These are phyloP conservation scores for Malbranchea zuffiana DNA, from an alignment of 2,329 filamentous ascomycete species.

Conservation along the genomic window DNA sequence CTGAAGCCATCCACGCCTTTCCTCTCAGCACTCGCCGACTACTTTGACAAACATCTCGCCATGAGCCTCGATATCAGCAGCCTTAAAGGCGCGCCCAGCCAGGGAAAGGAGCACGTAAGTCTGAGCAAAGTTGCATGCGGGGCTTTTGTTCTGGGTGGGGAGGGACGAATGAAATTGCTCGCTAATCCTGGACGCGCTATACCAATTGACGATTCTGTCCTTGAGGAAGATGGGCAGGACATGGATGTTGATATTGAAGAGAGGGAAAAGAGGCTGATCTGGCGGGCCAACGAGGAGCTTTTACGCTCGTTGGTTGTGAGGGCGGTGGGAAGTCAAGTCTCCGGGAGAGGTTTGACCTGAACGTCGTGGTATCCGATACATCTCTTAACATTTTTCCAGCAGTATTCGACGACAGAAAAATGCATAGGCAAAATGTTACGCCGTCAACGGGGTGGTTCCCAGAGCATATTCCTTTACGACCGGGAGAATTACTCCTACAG, in stretches of 20 bases:
- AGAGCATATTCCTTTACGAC: too few species aligned
- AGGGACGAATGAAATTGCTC: conserved; percentile 32
- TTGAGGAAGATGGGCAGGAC: conserved; percentile 16
- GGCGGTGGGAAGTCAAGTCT: conserved; percentile 17
- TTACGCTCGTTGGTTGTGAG: conserved; percentile 24
- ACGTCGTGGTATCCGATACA: too few species aligned
- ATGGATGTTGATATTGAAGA: conserved; percentile 13
- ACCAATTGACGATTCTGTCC: conserved; percentile 15
- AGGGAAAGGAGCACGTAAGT: conserved; percentile 19
- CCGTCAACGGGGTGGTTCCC: too few species aligned
- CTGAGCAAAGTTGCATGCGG: conserved; percentile 30
- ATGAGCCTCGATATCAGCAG: conserved; percentile 27
- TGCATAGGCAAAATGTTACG: too few species aligned
- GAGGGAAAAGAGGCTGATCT: conserved; percentile 17
- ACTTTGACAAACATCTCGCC: conserved; percentile 30
- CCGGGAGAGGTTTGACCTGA: too few species aligned
- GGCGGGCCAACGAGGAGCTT: conserved; percentile 25
- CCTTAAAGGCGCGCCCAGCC: neutral
- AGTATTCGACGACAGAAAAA: too few species aligned
- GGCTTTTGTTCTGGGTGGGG: conserved; percentile 29
- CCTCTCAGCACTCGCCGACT: conserved; percentile 23
- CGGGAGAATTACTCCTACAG: too few species aligned
- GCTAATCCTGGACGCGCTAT: conserved; percentile 16
- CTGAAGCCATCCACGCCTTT: conserved; percentile 14
- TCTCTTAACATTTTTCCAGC: too few species aligned